Evolutionary conservation across 352 stramenopile species (phyloP).

Genomic region (Hyaloperonospora arabidopsidis): DNA sequence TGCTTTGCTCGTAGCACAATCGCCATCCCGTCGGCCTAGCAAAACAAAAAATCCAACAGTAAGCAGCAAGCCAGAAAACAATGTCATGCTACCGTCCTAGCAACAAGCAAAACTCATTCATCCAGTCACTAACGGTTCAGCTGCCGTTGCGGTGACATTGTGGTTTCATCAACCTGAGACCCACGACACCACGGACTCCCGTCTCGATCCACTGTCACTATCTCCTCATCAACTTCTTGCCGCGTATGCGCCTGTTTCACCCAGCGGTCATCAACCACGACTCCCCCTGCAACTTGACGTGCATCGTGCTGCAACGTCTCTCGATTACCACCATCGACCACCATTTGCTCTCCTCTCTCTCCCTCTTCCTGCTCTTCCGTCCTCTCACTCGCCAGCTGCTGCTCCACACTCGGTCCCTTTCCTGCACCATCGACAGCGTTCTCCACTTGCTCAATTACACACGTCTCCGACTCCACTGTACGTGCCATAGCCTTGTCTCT

Average conservation of each 20-base stretch:
- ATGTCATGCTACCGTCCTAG: not conserved
- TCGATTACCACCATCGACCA: no score
- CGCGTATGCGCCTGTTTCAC: not conserved
- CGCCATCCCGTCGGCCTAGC: conserved; percentile 13
- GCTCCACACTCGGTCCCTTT: no score
- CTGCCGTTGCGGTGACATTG: conserved; percentile 8
- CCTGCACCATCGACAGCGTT: no score
- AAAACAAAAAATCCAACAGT: conserved; percentile 2
- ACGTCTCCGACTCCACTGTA: no score
- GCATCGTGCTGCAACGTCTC: no score
- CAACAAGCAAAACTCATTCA: not conserved
- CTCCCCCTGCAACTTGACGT: no score
- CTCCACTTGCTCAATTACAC: no score
- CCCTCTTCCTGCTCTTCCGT: no score
- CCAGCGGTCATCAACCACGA: no score
- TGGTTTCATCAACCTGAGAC: conserved; percentile 17
- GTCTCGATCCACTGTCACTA: not conserved
- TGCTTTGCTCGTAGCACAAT: not conserved
- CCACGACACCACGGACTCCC: conserved; percentile 11
- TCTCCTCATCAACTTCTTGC: conserved; percentile 11
- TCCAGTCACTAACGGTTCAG: conserved; percentile 23
- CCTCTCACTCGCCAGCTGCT: no score
- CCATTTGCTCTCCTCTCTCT: no score
- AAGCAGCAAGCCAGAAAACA: not conserved
- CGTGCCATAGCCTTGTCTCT: no score